Base-by-base conservation (phyloP, 805 yeast genomes). In the Brettanomyces sp. region DNA sequence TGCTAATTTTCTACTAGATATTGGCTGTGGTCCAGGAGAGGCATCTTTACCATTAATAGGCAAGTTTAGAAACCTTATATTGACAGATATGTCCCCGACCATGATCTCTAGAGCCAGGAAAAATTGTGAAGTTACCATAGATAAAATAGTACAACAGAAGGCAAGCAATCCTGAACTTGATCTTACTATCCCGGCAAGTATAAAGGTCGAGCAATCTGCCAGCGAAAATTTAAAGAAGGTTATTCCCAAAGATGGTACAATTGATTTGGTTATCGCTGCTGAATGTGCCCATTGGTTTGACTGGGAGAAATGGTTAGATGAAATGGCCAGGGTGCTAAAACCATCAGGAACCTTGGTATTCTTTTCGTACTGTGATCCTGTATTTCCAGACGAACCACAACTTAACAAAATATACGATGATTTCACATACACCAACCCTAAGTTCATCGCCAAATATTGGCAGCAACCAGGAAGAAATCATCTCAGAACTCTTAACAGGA, bases 241-340 rank as follows among this genome's bases (percentile, higher is more conserved):
- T 3, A 45, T 57, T 5, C 51, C 54, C 22, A 48, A 33, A 1
- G 56, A 54, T 36, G 49, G 57, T 11, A 54, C 59, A 3, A 64
- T 79, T 6, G 95, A 84, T 57, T 49, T 87, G 54, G 68, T 87
- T 12, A 74, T 88, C 2, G 85, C 82, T n/a, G 95, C 90, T 0
- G 89, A 89, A 58, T 83, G 89, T 48, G 78, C 75, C n/a, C 96
- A 89, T 63, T 89, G 96, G 95, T 75, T 86, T 47, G 60, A 53
- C 52, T 55, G 50, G 23, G 55, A 32, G 11, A 49, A 39, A 24
- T 57, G 56, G 63, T 53, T 56, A 30, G 46, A 34, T 35, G 69
- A 63, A 59, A 57, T 66, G 45, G 53, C 55, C 42, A 59, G 68
- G 32, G 58, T 68, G 35, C 62, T 68, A 43, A 67, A 67, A 48